Conservation (phyloP, 306 rosid species). For the Glycine tomentella region DNA sequence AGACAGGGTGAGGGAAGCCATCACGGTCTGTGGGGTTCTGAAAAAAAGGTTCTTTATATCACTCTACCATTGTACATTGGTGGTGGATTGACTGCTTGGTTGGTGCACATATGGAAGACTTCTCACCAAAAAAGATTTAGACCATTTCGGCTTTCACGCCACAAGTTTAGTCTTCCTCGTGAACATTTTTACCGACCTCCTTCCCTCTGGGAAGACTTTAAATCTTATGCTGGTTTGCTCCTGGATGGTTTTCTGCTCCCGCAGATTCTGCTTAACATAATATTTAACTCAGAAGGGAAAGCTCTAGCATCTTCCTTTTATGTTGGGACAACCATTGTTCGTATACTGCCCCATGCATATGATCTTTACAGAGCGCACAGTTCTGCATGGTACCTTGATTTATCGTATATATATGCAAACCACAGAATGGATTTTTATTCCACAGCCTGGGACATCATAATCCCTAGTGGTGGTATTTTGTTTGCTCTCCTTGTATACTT, state of each 20-base stretch:
- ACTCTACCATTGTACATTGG: slow-evolving; percentile 69
- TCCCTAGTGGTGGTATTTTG: slow-evolving; percentile 63
- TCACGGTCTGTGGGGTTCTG: slow-evolving; percentile 66
- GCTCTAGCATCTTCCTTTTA: slow-evolving; percentile 64
- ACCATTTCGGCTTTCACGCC: slow-evolving; percentile 56
- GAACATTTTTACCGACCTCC: slow-evolving; percentile 44
- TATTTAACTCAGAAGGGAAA: slow-evolving; percentile 61
- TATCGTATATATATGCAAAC: slow-evolving; percentile 75
- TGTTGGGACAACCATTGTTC: slow-evolving; percentile 74
- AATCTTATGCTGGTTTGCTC: slow-evolving; percentile 76
- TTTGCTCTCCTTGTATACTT: slow-evolving; percentile 68
- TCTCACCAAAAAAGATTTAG: slow-evolving; percentile 42
- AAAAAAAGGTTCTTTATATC: slow-evolving; percentile 64
- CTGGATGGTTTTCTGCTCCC: slow-evolving; percentile 87
- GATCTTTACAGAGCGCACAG: slow-evolving; percentile 82
- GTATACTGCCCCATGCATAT: slow-evolving; percentile 85
- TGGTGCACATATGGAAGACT: slow-evolving; percentile 57
- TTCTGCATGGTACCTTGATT: slow-evolving; percentile 63
- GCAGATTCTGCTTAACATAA: slow-evolving; percentile 68
- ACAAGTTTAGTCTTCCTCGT: slow-evolving; percentile 43
- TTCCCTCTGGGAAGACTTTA: slow-evolving; percentile 72
- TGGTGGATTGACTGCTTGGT: slow-evolving; percentile 69
- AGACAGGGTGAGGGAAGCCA: slow-evolving; percentile 61
- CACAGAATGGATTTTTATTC: slow-evolving; percentile 80
- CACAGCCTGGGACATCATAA: slow-evolving; percentile 86